phyloP scores from a whole-genome alignment of 805 yeast species.

The Diddensiella caesifluorescens region DNA sequence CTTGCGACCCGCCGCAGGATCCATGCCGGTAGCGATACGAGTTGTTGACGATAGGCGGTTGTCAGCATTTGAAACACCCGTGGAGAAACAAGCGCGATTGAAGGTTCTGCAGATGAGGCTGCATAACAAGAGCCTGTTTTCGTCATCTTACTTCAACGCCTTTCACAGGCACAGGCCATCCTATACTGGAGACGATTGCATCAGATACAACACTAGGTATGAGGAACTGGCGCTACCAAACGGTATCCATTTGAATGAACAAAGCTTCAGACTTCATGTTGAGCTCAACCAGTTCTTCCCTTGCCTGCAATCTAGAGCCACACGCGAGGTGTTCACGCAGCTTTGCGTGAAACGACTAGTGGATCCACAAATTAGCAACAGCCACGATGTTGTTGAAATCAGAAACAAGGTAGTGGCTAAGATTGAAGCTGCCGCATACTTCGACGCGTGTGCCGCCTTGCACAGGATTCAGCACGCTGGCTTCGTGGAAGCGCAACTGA shows the following conservation, averaged over 20 bases:
- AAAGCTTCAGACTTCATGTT: conserved; percentile 7
- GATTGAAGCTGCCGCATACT: conserved; percentile 5
- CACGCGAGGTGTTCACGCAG: too few species aligned
- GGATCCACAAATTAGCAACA: too few species aligned
- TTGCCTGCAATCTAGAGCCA: conserved; percentile 2
- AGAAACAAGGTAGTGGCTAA: not conserved
- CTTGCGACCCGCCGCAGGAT: too few species aligned
- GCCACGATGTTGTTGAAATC: too few species aligned
- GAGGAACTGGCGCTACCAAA: conserved; percentile 2
- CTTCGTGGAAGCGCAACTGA: conserved; percentile 6
- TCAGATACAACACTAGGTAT: not conserved
- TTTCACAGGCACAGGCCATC: not conserved
- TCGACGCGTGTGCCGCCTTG: conserved; percentile 8
- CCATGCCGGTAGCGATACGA: conserved; percentile 2
- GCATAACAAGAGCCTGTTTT: not conserved
- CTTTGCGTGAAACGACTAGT: too few species aligned
- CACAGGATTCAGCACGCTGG: conserved; percentile 4
- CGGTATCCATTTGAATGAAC: not conserved
- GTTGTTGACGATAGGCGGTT: not conserved
- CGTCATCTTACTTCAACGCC: not conserved
- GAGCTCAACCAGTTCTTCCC: conserved; percentile 7
- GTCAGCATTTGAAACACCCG: not conserved
- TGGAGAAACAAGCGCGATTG: not conserved
- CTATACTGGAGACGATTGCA: conserved; percentile 2
- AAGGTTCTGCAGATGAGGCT: not conserved